A percentile compares a stretch with the other conserved stretches of the same genome.
phyloP scores from a whole-genome alignment of 352 stramenopile genomes.

The Salisapilia sapeloensis region DNA sequence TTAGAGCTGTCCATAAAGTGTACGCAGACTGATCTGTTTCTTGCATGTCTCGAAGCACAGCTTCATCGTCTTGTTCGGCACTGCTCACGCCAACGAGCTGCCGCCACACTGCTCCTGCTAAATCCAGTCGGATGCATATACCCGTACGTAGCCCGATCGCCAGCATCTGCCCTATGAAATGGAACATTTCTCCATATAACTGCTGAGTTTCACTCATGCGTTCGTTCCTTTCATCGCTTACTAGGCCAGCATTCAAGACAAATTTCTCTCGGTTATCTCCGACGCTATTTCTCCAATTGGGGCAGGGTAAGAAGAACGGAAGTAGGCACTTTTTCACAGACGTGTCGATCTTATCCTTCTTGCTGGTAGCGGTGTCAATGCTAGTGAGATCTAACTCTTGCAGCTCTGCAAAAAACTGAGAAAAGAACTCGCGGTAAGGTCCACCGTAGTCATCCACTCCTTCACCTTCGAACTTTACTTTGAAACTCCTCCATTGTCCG shows the following conservation, averaged over 20 bases:
- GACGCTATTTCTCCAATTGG: conserved; percentile 73
- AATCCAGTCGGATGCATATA: conserved; percentile 56
- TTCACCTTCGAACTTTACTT: conserved; percentile 90
- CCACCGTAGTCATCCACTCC: conserved; percentile 90
- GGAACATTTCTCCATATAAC: conserved; percentile 70
- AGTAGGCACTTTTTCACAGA: conserved; percentile 29
- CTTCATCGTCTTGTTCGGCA: conserved; percentile 8
- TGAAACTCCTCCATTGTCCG: conserved; percentile 81
- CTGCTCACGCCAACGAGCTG: conserved; percentile 32
- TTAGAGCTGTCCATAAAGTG: conserved; percentile 30
- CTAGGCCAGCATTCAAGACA: conserved; percentile 42
- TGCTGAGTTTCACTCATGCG: conserved; percentile 27
- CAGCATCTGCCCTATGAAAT: conserved; percentile 83
- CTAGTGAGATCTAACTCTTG: conserved; percentile 6
- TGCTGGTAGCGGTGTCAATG: background rate
- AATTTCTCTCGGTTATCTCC: conserved; percentile 73
- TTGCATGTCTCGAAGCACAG: conserved; percentile 23
- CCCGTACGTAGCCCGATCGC: conserved; percentile 71
- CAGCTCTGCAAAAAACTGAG: conserved; percentile 57
- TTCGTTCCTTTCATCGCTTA: conserved; percentile 9
- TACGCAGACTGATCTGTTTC: conserved; percentile 48
- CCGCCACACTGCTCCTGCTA: conserved; percentile 59
- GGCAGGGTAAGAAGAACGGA: conserved; percentile 73
- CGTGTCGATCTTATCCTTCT: conserved; percentile 4
- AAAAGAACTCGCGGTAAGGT: conserved; percentile 87